Base-by-base conservation (phyloP, 352 stramenopile genomes). In the Thalassiosira livingstoniorum region DNA sequence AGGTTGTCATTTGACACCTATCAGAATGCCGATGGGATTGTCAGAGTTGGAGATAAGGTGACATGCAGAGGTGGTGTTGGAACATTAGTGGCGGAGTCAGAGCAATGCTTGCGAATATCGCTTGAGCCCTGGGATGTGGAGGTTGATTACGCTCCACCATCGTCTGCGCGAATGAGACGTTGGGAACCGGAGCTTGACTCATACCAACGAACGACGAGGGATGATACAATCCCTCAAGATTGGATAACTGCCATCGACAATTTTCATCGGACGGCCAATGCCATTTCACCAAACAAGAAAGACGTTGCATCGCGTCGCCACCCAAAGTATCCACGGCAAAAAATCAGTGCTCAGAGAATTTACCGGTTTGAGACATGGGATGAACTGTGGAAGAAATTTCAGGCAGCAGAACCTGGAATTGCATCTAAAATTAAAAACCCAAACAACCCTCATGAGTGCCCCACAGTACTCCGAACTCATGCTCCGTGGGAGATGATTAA, bases 221-320 rank as follows among this genome's bases (percentile, higher is more conserved):
- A 7, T 18, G 39, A 47, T 47, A 47, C 7, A 15, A 47, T 15
- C 15, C 39, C 39, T 18, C 39, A 47, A 47, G 58, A 23, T 7
- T 31, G 42, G 15, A 67, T 45, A 21, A 29, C 4, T 10, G 10
- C 32, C 5, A 67, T 67, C 27, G 13, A 67, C 7, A 11, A 3
- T n/a, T 67, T 29, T 5, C 37, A 45, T 39, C 58, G 27, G 27
- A 11, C 18, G 4, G 4, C 37, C 37, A 25, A 25, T 29, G 5
- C 13, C 11, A 21, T 67, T 15, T 67, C 58, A 10, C 58, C 58
- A 5, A 43, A 67, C n/a, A 67, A 39, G 21, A 67, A 67, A 29
- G 58, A 67, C 27, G 37, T 37, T 29, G 27, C 42, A 11, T 45
- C n/a, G 58, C 4, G 7, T 23, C 58, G 58, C 4, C 58, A 67